A percentile compares a stretch with the other conserved stretches of the same genome.
Conservation (phyloP, 2,329 filamentous ascomycete genomes). For the Bipolaris oryzae region DNA sequence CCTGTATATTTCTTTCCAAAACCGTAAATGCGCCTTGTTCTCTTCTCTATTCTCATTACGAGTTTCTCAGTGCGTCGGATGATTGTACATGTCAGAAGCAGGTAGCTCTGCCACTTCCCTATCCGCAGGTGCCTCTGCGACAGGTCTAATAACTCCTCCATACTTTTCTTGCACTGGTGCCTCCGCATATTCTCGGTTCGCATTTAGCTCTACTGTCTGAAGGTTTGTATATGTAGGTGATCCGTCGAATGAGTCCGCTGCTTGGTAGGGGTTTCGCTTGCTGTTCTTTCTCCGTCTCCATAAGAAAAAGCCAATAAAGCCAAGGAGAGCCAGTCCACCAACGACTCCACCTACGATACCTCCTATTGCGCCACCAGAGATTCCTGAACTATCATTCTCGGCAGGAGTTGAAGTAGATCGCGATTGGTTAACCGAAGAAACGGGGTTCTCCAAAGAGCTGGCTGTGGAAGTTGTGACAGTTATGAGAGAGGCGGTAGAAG, state of each 20-base stretch:
- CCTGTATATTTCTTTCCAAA: no score
- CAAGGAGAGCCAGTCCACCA: constrained; percentile 23
- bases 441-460: no score
- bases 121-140: no score
- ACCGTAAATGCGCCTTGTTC: no score
- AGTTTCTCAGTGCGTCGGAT: no score
- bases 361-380: constrained; percentile 23
- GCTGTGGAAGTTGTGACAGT: no score
- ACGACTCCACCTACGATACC: constrained; percentile 29
- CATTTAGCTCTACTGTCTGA: not conserved
- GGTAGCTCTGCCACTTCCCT: no score
- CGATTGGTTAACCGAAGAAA: no score
- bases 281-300: constrained; percentile 10
- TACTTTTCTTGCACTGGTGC: constrained; percentile 3
- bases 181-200: not conserved
- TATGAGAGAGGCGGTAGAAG: no score
- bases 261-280: not conserved
- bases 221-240: not conserved
- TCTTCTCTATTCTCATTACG: no score
- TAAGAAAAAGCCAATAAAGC: constrained; percentile 20
- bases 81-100: no score
- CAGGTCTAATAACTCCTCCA: not conserved
- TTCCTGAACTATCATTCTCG: no score
- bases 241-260: not conserved
- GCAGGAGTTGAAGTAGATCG: constrained; percentile 1